Conservation (phyloP, 345 rosid genomes). For the Eucalyptus grandis region DNA sequence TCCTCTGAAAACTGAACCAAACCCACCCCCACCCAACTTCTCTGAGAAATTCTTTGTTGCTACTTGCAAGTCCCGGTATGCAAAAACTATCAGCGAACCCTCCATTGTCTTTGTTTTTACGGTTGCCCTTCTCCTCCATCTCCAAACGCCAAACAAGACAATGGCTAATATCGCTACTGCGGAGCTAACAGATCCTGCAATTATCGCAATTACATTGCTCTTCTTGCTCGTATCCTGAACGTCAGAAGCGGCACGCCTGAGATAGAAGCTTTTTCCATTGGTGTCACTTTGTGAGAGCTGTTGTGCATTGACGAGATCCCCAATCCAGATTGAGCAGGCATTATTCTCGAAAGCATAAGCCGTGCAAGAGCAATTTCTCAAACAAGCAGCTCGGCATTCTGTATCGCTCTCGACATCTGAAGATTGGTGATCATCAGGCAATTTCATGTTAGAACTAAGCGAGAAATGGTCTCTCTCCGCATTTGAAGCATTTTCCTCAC, state of each 20-base stretch:
- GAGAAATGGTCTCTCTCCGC: constrained; percentile 19
- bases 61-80: constrained; percentile 53
- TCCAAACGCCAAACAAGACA: constrained; percentile 6
- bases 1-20: constrained; percentile 87
- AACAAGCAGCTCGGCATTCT: constrained; percentile 37
- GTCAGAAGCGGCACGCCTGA: constrained; percentile 65
- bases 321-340: constrained; percentile 42
- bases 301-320: constrained; percentile 29
- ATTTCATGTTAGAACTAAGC: neutral
- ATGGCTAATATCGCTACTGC: constrained; percentile 12
- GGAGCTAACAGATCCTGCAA: constrained; percentile 16
- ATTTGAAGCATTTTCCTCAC: constrained; percentile 4
- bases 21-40: constrained; percentile 82
- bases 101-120: constrained; percentile 18
- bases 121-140: constrained; percentile 7
- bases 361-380: constrained; percentile 43
- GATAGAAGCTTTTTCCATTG: constrained; percentile 21
- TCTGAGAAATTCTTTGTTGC: constrained; percentile 77
- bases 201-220: neutral
- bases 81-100: constrained; percentile 62
- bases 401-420: neutral
- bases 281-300: constrained; percentile 18
- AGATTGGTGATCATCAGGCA: constrained; percentile 2
- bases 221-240: constrained; percentile 20
- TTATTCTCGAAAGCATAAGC: constrained; percentile 41